Evolutionary conservation across 345 rosid genomes (phyloP), one percentile per base, ranked within the genome.

Genomic region (Mercurialis annua): DNA sequence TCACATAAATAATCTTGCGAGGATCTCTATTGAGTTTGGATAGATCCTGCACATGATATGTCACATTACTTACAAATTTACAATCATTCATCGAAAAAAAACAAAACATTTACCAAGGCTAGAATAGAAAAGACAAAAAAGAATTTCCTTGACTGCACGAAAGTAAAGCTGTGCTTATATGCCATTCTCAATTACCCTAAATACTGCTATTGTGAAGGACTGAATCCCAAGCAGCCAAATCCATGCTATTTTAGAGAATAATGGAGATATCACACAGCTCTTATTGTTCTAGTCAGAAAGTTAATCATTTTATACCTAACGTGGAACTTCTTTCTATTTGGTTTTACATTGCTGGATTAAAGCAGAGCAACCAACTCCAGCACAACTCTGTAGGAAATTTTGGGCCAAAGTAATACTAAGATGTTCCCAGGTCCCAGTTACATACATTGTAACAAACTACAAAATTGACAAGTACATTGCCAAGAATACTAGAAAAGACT

Each of bases 1-100:
- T 90, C 55, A 95, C 76, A 69, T 92, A 95, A 47, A 95, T 52
- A 66, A 95, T 81, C 80, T 77, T 95, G 31, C 69, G 80, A 0
- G 97, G 98, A 73, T 95, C 85, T 78, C 99, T 82, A 71, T 95
- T 95, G 38, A 95, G 97, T 83, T 92, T 92, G n/a, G 99, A 88
- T 59, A 95, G 86, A 76, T 92, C 99, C 99, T 95, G 86, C 68
- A 78, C 76, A 67, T 20, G 54, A 55, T 69, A 68, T 44, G 31
- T 21, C 43, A 54, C n/a, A 52, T 40, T 43, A 65, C 38, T 36
- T 34, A 31, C 20, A 69, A 59, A 65, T 38, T 36, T 34, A 31
- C 20, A 69, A 59, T 11, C 23, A n/a, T 67, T 66, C 31, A 66
- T 59, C 44, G 31, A 65, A 21, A 62, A 30, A 16, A 62, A 40